Evolutionary conservation across 345 rosid species (phyloP), one percentile per base, ranked within the genome.

Genomic region (Gossypium stocksii): DNA sequence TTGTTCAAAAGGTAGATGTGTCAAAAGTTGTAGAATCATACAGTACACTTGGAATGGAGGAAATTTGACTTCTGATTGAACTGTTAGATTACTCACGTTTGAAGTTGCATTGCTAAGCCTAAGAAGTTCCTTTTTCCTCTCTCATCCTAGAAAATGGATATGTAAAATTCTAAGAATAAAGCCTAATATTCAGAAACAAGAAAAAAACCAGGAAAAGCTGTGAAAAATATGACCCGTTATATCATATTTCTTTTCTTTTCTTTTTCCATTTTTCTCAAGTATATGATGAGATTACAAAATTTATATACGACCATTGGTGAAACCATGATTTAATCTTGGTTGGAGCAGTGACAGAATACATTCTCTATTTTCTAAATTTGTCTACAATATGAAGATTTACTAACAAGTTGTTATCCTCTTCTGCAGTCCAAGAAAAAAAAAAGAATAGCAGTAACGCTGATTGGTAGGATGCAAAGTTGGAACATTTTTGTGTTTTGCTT

Each of bases 201-300:
- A 17, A 46, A 34, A 58, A 17, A 46, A 34, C n/a, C 45, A 74
- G 72, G 67, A 72, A 12, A 60, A 59, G 48, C 60, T 69, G 69
- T 58, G 52, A 70, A 45, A 59, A 53, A 60, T 70, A 66, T 61
- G 75, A 12, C 45, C 14, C 48, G 72, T 20, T 12, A 61, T 73
- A 58, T 64, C 25, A 48, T 66, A 27, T 72, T 23, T 8, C 23
- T 46, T 29, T 20, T 51, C 6, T 1, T 58, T 22, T 29, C 34
- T 29, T 20, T 65, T 23, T 23, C 17, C 20, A n/a, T 25, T 73
- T 27, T 34, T 54, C 23, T 27, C 62, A 67, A 58, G 64, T 77
- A 70, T 74, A 63, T 38, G 53, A 54, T 17, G 41, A 70, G 74
- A 76, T 70, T 64, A 62, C 75, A 83, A 70, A 77, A 76, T 54